Evolutionary conservation across 2,329 filamentous ascomycete genomes (phyloP).

Genomic region (Diaporthe ampelina): DNA sequence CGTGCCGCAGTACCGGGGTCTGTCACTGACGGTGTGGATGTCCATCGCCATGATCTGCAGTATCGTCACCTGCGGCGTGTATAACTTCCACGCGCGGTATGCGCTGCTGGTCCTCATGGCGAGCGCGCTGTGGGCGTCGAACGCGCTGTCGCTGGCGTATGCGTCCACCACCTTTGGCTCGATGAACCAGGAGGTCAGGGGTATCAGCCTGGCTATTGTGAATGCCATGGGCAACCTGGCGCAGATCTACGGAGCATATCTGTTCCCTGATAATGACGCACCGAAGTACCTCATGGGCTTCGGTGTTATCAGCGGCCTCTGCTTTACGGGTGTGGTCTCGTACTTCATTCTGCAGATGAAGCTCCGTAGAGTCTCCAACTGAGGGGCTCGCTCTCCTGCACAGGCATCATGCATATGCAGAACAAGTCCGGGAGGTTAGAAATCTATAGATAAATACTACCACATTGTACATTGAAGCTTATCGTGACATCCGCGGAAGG

Average conservation of each 20-base stretch:
- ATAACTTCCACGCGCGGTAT: conserved; percentile 67
- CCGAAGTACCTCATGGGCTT: conserved; percentile 45
- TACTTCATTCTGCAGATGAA: conserved; percentile 38
- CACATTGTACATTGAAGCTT: neutral
- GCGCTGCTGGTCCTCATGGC: conserved; percentile 69
- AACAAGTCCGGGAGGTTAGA: neutral
- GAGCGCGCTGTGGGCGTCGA: conserved; percentile 66
- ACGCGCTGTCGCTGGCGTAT: conserved; percentile 65
- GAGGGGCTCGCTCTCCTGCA: neutral
- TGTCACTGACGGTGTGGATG: conserved; percentile 65
- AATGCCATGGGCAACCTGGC: conserved; percentile 68
- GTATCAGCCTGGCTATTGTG: conserved; percentile 65
- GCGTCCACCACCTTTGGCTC: conserved; percentile 64
- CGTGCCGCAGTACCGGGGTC: conserved; percentile 59
- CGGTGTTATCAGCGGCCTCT: conserved; percentile 43
- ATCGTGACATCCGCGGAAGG: neutral
- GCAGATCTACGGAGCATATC: conserved; percentile 64
- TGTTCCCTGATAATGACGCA: conserved; percentile 47
- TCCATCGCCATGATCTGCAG: conserved; percentile 54
- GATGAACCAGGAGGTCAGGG: conserved; percentile 64
- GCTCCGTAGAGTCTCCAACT: conserved; percentile 9
- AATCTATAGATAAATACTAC: neutral
- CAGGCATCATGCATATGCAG: neutral
- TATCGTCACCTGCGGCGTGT: conserved; percentile 59
- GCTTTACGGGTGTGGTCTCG: conserved; percentile 41